phyloP scores from a whole-genome alignment of 2,329 filamentous ascomycete genomes.

The Lizonia empirigonia region DNA sequence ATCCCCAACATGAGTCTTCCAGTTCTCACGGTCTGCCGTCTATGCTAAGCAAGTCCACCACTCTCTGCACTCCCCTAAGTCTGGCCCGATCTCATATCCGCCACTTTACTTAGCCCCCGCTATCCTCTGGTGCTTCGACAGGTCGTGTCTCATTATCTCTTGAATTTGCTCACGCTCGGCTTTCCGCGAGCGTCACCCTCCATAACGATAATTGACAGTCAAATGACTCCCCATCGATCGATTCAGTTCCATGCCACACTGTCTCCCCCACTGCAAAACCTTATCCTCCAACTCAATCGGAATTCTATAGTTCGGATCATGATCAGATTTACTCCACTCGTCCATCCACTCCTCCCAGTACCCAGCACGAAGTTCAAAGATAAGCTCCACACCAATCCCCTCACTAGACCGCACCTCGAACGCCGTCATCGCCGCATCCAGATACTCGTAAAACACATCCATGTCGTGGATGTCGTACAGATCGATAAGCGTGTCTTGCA shows the following conservation, averaged over 20 bases:
- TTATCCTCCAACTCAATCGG: constrained; percentile 3
- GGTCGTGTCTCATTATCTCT: too few species aligned
- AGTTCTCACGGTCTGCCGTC: too few species aligned
- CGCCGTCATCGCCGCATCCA: background rate
- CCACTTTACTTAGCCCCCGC: too few species aligned
- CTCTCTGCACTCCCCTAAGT: too few species aligned
- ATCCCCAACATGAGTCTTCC: too few species aligned
- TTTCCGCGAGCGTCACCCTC: too few species aligned
- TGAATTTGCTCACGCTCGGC: too few species aligned
- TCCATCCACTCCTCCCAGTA: constrained; percentile 12
- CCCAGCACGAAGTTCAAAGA: background rate
- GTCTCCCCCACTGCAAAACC: constrained; percentile 6
- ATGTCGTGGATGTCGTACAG: constrained; percentile 10
- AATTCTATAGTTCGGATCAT: background rate
- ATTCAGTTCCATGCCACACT: constrained; percentile 7
- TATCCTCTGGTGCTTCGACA: too few species aligned
- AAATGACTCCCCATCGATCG: constrained; percentile 4
- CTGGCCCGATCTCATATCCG: too few species aligned
- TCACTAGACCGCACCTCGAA: constrained; percentile 1
- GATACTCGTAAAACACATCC: background rate
- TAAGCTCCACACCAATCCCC: background rate
- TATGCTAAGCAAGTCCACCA: too few species aligned
- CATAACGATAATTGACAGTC: constrained; percentile 9
- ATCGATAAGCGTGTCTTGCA: background rate
- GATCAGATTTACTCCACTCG: constrained; percentile 6